Percentiles rank a stretch among this genome's conserved stretches.
Evolutionary conservation across 345 rosid genomes (phyloP).

Genomic region (Syzygium grande): DNA sequence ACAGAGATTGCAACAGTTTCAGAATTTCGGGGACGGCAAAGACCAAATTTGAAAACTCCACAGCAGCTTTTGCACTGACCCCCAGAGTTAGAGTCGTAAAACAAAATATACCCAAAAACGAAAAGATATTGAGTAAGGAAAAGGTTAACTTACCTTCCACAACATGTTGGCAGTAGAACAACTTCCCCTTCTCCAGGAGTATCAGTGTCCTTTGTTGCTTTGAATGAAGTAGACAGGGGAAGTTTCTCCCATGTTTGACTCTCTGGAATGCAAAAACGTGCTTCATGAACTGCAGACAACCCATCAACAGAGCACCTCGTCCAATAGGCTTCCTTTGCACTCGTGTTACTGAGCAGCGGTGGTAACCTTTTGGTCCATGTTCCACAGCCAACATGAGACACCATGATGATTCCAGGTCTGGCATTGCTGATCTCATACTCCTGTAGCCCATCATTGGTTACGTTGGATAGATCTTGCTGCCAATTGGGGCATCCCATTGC

Average conservation of each 20-base stretch:
- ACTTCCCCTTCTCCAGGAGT: constrained; percentile 32
- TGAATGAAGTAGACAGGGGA: constrained; percentile 46
- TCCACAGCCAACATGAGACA: constrained; percentile 72
- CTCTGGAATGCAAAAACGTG: constrained; percentile 69
- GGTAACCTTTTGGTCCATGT: constrained; percentile 57
- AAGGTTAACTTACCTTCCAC: constrained; percentile 62
- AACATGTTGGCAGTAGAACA: constrained; percentile 47
- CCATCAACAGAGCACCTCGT: constrained; percentile 64
- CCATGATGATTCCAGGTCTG: constrained; percentile 53
- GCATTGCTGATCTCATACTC: neutral
- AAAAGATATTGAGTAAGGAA: neutral
- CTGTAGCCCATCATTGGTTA: neutral
- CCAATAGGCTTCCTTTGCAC: constrained; percentile 41
- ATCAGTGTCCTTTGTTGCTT: constrained; percentile 30
- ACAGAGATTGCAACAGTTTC: neutral
- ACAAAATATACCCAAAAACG: neutral
- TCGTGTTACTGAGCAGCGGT: constrained; percentile 7
- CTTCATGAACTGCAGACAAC: constrained; percentile 28
- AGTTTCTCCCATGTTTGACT: constrained; percentile 73
- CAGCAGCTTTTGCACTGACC: neutral
- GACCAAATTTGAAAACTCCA: neutral
- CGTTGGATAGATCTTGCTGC: constrained; percentile 24
- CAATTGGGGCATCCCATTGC: constrained; percentile 95
- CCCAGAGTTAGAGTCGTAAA: neutral
- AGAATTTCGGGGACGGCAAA: neutral